Percentiles rank a stretch among this genome's conserved stretches.
Conservation (phyloP, 176 grass and related monocot genomes). For the Phyllostachys edulis region DNA sequence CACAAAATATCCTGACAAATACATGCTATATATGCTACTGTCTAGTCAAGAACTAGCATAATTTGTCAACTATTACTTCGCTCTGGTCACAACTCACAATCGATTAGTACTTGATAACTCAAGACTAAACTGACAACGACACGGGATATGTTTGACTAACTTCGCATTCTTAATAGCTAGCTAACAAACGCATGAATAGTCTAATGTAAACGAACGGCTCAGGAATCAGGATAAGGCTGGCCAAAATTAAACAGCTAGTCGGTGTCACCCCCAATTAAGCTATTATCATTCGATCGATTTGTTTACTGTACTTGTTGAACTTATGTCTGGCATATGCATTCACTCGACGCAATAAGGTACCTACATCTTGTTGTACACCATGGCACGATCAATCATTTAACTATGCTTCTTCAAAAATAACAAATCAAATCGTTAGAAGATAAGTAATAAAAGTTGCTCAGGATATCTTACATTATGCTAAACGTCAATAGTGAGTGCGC, state of each 20-base stretch:
- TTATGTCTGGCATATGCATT: conserved; percentile 35
- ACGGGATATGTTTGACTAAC: not conserved
- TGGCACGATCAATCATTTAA: conserved; percentile 18
- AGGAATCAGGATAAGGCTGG: conserved; percentile 29
- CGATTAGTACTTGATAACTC: not conserved
- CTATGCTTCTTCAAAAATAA: not conserved
- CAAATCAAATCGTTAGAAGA: conserved; percentile 15
- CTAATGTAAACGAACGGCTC: conserved; percentile 14
- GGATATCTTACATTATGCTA: not conserved
- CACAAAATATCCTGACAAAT: not conserved
- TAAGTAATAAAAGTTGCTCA: not conserved
- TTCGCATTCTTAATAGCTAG: conserved; percentile 18
- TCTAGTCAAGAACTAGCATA: not conserved
- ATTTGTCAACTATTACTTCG: not conserved
- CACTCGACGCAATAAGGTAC: not conserved
- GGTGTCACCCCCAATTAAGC: not conserved
- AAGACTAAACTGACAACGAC: not conserved
- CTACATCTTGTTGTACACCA: not conserved
- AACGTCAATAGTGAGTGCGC: not conserved
- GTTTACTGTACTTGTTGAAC: conserved; percentile 5
- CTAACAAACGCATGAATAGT: not conserved
- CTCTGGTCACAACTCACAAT: conserved; percentile 11
- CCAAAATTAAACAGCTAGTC: not conserved
- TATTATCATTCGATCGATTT: not conserved
- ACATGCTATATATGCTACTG: not conserved